Base-by-base conservation (phyloP, 805 yeast species). In the Schwanniomyces sp. region DNA sequence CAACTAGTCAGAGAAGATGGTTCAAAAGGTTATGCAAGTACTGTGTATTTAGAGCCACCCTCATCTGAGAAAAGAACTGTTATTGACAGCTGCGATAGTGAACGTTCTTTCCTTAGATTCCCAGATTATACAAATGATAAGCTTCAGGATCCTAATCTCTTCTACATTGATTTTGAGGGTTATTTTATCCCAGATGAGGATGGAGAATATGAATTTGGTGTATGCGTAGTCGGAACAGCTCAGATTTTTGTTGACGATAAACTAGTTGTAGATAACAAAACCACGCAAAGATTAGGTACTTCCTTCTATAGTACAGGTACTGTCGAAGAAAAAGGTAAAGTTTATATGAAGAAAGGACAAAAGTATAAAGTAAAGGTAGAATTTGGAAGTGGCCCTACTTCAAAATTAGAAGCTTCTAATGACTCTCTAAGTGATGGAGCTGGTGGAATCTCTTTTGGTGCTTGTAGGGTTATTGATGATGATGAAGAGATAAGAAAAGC, bases 181-280 rank as follows among this genome's bases (percentile, higher is more conserved):
- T 55, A 60, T 27, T 79, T 70, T 49, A 59, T 54, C 7, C 79
- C 84, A 3, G 81, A 77, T 21, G 71, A 65, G 36, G 51, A 72
- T 40, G 84, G 76, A 7, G 70, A 61, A 12, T 82, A 76, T 55
- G 77, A 74, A 45, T 75, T 83, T 53, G 85, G 85, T 29, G 57
- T 76, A 41, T 61, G 77, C 18, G 78, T 74, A 24, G 54, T 66
- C 44, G 88, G 88, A 25, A 79, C 85, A 30, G 85, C 81, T 18
- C 72, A 74, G 55, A 53, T 84, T 29, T 84, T 69, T 54, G 62
- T 82, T 40, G 73, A 84, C 54, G 84, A 63, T 49, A 55, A 76
- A 54, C 64, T 80, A 49, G 66, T 84, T 37, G 76, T 81, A 39
- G 86, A 82, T 59, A 81, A 82, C 65, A 75, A 71, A 54, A 76